Conservation (phyloP, 2,329 filamentous ascomycete genomes). For the Pseudogymnoascus sp. region DNA sequence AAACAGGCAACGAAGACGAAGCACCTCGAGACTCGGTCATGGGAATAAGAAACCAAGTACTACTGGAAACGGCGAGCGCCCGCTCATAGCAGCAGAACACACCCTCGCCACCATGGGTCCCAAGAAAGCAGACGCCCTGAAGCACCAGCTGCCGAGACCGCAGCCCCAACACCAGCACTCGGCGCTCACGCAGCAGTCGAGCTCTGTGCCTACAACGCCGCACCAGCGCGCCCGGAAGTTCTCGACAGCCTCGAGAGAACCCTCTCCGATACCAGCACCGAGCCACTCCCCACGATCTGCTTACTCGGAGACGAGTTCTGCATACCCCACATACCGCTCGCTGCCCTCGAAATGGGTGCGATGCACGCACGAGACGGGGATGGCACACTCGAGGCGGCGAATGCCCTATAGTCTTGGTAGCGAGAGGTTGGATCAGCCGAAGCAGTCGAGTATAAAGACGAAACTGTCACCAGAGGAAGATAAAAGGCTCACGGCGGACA, state of each 20-base stretch:
- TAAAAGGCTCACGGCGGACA: constrained; percentile 67
- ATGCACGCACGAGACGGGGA: constrained; percentile 85
- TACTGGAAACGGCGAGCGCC: constrained; percentile 53
- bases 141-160: constrained; percentile 24
- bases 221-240: constrained; percentile 81
- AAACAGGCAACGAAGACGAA: constrained; percentile 32
- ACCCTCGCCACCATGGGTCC: constrained; percentile 27
- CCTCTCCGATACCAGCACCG: constrained; percentile 68
- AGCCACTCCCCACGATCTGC: constrained; percentile 84
- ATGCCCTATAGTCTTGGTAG: constrained; percentile 90
- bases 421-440: constrained; percentile 65
- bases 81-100: constrained; percentile 51
- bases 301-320: constrained; percentile 78
- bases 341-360: constrained; percentile 51
- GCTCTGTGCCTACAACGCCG: constrained; percentile 86
- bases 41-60: constrained; percentile 54
- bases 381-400: constrained; percentile 71
- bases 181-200: constrained; percentile 60
- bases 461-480: constrained; percentile 67
- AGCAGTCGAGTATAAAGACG: constrained; percentile 64
- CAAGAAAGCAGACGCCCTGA: constrained; percentile 27
- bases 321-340: constrained; percentile 60
- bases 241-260: constrained; percentile 69
- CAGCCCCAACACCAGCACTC: constrained; percentile 39
- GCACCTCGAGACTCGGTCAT: constrained; percentile 43